These are phyloP conservation scores for Salix brachista DNA, from an alignment of 345 rosid species.

Conservation along the genomic window DNA sequence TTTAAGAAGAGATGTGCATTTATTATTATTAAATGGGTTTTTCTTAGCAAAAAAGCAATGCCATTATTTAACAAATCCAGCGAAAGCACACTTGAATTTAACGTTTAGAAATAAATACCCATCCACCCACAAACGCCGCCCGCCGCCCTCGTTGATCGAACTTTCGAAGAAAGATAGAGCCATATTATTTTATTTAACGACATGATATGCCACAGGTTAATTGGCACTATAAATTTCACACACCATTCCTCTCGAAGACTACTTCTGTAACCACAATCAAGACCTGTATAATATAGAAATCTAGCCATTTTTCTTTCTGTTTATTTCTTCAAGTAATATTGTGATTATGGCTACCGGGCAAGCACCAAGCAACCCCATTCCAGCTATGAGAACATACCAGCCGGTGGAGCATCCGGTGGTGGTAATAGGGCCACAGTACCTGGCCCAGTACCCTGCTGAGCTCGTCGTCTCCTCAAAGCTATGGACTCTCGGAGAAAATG, in stretches of 20 bases:
- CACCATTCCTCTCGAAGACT: background rate
- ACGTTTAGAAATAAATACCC: no score
- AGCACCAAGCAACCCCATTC: conserved; percentile 6
- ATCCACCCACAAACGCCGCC: no score
- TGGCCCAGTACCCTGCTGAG: conserved; percentile 28
- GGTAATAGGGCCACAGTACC: conserved; percentile 30
- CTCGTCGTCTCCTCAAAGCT: conserved; percentile 18
- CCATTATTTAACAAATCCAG: no score
- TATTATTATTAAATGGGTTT: no score
- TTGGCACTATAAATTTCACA: background rate
- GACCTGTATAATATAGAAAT: background rate
- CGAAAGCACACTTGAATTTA: no score
- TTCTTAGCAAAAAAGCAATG: no score
- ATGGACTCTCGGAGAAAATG: conserved; percentile 9
- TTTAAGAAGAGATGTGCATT: no score
- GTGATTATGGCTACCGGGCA: background rate
- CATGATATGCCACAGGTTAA: no score
- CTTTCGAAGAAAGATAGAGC: no score
- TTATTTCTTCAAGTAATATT: background rate
- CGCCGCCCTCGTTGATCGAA: no score
- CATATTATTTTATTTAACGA: no score
- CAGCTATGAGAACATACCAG: conserved; percentile 9
- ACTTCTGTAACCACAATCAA: background rate
- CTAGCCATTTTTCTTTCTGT: background rate
- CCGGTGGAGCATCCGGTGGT: conserved; percentile 20